Evolutionary conservation across 2,329 filamentous ascomycete genomes (phyloP).

Genomic region (Alternaria sp.): DNA sequence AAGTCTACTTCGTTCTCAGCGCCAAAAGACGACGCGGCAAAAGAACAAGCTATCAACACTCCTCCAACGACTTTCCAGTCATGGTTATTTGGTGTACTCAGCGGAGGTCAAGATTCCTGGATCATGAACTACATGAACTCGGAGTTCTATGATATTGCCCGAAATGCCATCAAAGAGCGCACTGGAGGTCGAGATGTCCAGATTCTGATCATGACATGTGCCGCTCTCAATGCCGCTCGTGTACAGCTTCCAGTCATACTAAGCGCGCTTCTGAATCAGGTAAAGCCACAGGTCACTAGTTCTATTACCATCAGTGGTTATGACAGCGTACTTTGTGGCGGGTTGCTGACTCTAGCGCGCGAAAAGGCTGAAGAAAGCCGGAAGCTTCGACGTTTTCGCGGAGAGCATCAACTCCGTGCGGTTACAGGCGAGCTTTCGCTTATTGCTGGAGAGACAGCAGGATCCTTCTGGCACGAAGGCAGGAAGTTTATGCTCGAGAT

Average conservation of each 20-base stretch:
- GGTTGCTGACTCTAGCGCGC: neutral
- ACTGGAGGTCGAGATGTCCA: conserved; percentile 1
- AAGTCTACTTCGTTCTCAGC: neutral
- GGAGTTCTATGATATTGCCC: neutral
- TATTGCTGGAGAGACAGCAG: neutral
- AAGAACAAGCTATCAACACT: neutral
- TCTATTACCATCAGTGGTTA: neutral
- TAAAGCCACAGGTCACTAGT: conserved; percentile 5
- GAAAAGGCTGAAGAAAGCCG: neutral
- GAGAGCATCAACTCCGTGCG: conserved; percentile 1
- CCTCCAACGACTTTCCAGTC: conserved; percentile 3
- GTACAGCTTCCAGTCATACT: neutral
- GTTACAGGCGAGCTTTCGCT: neutral
- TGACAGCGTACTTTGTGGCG: neutral
- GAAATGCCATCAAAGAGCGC: neutral
- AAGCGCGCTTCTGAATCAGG: neutral
- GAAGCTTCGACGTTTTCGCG: neutral
- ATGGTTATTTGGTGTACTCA: conserved; percentile 5
- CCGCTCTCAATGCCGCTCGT: conserved; percentile 2
- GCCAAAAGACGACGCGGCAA: neutral
- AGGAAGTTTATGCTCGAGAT: neutral
- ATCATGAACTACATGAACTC: conserved; percentile 5
- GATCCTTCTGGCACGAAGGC: conserved; percentile 2
- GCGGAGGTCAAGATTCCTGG: conserved; percentile 2
- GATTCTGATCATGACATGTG: conserved; percentile 2